Evolutionary conservation across 2,329 filamentous ascomycete species (phyloP).

Genomic region (Alternaria atra): DNA sequence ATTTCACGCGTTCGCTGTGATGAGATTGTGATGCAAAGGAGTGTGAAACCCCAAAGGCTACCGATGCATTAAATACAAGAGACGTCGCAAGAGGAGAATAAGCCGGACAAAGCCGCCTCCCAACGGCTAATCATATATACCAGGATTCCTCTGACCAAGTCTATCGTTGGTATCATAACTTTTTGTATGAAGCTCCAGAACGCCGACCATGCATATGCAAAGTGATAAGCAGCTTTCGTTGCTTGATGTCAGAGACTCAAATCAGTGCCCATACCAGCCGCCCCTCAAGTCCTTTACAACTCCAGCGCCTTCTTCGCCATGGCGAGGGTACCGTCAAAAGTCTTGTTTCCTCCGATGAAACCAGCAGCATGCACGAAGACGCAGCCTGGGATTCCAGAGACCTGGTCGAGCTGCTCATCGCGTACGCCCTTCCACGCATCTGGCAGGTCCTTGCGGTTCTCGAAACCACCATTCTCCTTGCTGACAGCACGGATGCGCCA

Average conservation of each 20-base stretch:
- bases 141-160: slow-evolving; percentile 23
- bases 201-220: slow-evolving; percentile 42
- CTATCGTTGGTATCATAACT: slow-evolving; percentile 38
- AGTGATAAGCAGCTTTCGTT: slow-evolving; percentile 28
- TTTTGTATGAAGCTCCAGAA: slow-evolving; percentile 38
- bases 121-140: slow-evolving; percentile 3
- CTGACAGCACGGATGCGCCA: slow-evolving; percentile 97
- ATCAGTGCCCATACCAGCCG: not conserved
- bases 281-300: slow-evolving; percentile 22
- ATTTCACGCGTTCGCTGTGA: not conserved
- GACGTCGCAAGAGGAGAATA: not conserved
- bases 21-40: not conserved
- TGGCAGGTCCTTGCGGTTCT: slow-evolving; percentile 89
- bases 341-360: slow-evolving; percentile 96
- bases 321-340: slow-evolving; percentile 82
- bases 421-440: slow-evolving; percentile 91
- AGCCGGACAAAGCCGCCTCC: not conserved
- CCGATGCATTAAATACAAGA: not conserved
- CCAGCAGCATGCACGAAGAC: slow-evolving; percentile 95
- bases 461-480: slow-evolving; percentile 82
- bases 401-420: slow-evolving; percentile 81
- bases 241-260: slow-evolving; percentile 7
- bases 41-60: not conserved
- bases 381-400: slow-evolving; percentile 74
- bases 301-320: slow-evolving; percentile 83